phyloP scores from a whole-genome alignment of 2,329 filamentous ascomycete genomes.

The Delphinella strobiligena region DNA sequence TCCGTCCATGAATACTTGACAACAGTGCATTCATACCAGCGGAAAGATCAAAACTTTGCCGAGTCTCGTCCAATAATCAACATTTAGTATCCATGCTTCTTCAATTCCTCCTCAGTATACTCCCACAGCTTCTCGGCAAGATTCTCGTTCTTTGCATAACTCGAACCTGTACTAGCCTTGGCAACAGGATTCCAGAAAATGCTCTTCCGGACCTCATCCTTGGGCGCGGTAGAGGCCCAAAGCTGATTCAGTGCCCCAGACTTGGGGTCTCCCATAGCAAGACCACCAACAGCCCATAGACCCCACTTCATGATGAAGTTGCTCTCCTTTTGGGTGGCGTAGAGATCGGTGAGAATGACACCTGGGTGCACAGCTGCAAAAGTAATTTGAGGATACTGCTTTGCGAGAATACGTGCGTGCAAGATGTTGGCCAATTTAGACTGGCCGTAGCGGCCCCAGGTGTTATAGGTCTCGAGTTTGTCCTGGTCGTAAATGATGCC shows the following conservation, averaged over 20 bases:
- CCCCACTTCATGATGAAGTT: constrained; percentile 17
- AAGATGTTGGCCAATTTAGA: constrained; percentile 41
- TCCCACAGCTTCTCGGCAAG: constrained; percentile 25
- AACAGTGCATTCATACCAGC: no score
- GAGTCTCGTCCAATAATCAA: no score
- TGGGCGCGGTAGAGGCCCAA: constrained; percentile 27
- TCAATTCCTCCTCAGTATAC: constrained; percentile 20
- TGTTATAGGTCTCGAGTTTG: constrained; percentile 15
- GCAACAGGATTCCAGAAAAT: constrained; percentile 33
- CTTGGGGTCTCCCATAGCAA: constrained; percentile 12
- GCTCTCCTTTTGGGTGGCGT: constrained; percentile 10
- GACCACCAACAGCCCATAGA: constrained; percentile 16
- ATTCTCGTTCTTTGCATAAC: constrained; percentile 14
- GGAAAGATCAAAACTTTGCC: no score
- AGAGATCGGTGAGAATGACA: constrained; percentile 35
- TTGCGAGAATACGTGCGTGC: constrained; percentile 30
- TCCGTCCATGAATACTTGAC: no score
- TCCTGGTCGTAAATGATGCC: constrained; percentile 23
- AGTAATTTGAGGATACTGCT: constrained; percentile 33
- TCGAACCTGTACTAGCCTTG: constrained; percentile 13
- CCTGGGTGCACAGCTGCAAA: constrained; percentile 37
- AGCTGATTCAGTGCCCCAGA: constrained; percentile 30
- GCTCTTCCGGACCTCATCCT: constrained; percentile 26
- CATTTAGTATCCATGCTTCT: constrained; percentile 10
- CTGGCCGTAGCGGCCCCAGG: constrained; percentile 33